Base-by-base conservation (phyloP, 2,329 filamentous ascomycete genomes). In the Alternaria gaisen region DNA sequence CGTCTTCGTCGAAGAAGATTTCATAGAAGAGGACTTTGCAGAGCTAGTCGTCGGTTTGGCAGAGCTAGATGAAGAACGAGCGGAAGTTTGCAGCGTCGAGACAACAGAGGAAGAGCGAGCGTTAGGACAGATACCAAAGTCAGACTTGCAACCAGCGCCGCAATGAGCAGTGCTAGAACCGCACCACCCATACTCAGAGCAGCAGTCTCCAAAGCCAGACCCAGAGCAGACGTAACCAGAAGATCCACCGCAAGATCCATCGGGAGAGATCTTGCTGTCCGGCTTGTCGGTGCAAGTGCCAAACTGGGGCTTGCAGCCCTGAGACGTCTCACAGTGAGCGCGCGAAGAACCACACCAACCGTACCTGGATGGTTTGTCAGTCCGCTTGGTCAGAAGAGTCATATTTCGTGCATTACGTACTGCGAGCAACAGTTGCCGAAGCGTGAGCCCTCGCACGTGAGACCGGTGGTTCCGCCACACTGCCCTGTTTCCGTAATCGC, bases 141-240 rank as follows among this genome's bases (percentile, higher is more conserved):
- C 41, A 36, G 53, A 11, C 53, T 46, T 28, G 41, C 53, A 55
- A 18, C 28, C 53, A 18, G 47, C 34, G 16, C 54, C 44, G 24
- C 56, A 58, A 11, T 58, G 47, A 1, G 24, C 40, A 9, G 26
- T 16, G 2, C 9, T 41, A 32, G 47, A 36, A 2, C 56, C 56
- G n/a, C 56, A 58, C 32, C 40, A 58, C 3, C 48, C 50, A n/a
- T 44, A 59, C 32, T 48, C 26, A 24, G 30, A 38, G 32, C 56
- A 59, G 32, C 56, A 59, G 24, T 54, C 32, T 18, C 56, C 56
- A 18, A 32, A 48, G n/a, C 18, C 28, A 20, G 50, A 46, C 2
- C 42, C 56, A 20, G 47, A 0, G 6, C 56, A 58, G 6, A 30
- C 38, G 8, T 56, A 41, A 1, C 44, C 44, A 24, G 44, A 41